Evolutionary conservation across 169 alveolate species (phyloP).

Genomic region (Babesia gibsoni): DNA sequence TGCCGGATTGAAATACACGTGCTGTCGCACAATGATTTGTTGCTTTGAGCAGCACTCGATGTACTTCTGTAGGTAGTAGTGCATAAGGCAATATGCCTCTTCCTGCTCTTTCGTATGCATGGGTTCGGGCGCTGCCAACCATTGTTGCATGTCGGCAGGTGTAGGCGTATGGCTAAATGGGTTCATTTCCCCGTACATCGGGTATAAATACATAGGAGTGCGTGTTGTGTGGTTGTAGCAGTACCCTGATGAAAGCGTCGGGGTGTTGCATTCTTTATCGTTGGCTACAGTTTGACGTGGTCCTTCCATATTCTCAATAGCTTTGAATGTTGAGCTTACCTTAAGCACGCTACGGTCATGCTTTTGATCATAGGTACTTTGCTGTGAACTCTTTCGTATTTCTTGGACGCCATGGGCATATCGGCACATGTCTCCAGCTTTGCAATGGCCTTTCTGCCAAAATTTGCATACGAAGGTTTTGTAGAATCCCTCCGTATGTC

Average conservation of each 20-base stretch:
- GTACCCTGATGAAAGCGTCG: conserved; percentile 7
- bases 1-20: neutral
- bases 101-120: conserved; percentile 10
- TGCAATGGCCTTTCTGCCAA: conserved; percentile 72
- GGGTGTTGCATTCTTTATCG: conserved; percentile 3
- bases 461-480: conserved; percentile 69
- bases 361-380: neutral
- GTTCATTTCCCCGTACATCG: conserved; percentile 1
- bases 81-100: conserved; percentile 42
- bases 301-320: neutral
- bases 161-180: conserved; percentile 19
- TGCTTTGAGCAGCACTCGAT: conserved; percentile 48
- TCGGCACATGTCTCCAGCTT: conserved; percentile 69
- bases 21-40: neutral
- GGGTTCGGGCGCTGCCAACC: neutral
- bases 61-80: conserved; percentile 43
- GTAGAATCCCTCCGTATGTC: conserved; percentile 71
- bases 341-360: neutral
- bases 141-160: neutral
- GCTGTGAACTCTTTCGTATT: conserved; percentile 25
- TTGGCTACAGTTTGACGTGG: neutral
- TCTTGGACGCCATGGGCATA: conserved; percentile 73
- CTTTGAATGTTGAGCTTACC: neutral
- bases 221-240: conserved; percentile 1
- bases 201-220: conserved; percentile 17